These are phyloP conservation scores for Phytophthora sp. DNA, from an alignment of 352 stramenopile genomes.

Conservation along the genomic window DNA sequence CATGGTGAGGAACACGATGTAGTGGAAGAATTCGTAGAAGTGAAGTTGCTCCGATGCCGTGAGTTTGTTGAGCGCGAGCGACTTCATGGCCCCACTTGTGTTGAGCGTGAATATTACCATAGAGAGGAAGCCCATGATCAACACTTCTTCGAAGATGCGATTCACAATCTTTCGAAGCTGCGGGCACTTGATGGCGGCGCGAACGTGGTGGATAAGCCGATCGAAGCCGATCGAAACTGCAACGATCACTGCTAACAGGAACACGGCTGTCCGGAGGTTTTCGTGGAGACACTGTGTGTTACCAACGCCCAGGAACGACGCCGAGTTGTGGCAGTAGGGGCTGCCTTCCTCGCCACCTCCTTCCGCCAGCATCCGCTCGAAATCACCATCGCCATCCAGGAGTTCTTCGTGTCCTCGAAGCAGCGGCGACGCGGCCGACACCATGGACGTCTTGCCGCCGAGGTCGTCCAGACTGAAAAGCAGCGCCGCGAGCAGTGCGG, in stretches of 20 bases:
- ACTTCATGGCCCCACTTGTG: slow-evolving; percentile 71
- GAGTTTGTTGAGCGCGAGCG: slow-evolving; percentile 55
- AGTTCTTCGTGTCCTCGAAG: slow-evolving; percentile 8
- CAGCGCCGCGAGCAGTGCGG: slow-evolving; percentile 10
- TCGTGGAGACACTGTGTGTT: slow-evolving; percentile 80
- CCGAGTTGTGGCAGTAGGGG: slow-evolving; percentile 47
- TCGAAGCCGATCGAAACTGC: slow-evolving; percentile 75
- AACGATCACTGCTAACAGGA: slow-evolving; percentile 81
- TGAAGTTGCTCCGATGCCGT: slow-evolving; percentile 71
- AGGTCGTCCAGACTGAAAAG: slow-evolving; percentile 17
- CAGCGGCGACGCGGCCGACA: slow-evolving; percentile 4
- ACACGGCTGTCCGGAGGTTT: slow-evolving; percentile 75
- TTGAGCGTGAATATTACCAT: slow-evolving; percentile 91
- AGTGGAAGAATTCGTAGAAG: slow-evolving; percentile 92
- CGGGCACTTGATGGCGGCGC: slow-evolving; percentile 67
- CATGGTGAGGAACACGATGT: slow-evolving; percentile 89
- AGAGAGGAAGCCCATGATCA: slow-evolving; percentile 90
- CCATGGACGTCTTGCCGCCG: not conserved
- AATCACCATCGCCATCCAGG: not conserved
- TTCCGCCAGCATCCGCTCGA: slow-evolving; percentile 10
- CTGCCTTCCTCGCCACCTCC: slow-evolving; percentile 19
- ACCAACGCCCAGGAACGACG: slow-evolving; percentile 81
- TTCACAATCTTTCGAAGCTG: slow-evolving; percentile 86
- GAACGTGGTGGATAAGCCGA: slow-evolving; percentile 51
- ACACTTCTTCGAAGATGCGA: slow-evolving; percentile 88